Percentiles rank a stretch among this genome's conserved stretches.
phyloP scores from a whole-genome alignment of 208 protist species.

The Wallacemonas rigidus region DNA sequence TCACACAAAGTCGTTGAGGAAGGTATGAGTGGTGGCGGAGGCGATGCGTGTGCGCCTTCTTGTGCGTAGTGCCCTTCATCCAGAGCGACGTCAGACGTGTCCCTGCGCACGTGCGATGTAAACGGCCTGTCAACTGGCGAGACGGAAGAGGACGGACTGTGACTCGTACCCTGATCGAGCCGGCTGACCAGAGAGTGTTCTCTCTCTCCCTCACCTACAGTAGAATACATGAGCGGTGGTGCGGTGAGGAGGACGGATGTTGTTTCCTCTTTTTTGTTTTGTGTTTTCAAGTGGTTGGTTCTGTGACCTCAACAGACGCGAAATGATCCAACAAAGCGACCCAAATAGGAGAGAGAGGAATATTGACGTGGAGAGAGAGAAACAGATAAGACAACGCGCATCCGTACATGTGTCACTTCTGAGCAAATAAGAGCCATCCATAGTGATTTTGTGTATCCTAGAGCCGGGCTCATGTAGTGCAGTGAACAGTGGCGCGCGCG shows the following conservation, averaged over 20 bases:
- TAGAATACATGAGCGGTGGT: not conserved
- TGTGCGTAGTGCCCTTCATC: not conserved
- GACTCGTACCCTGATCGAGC: not conserved
- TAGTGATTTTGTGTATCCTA: too few relatives aligned
- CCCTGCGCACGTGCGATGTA: not conserved
- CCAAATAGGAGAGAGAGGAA: too few relatives aligned
- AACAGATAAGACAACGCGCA: too few relatives aligned
- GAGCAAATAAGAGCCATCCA: too few relatives aligned
- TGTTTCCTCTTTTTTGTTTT: too few relatives aligned
- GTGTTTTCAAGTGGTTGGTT: not conserved
- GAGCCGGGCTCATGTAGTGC: too few relatives aligned
- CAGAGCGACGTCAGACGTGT: not conserved
- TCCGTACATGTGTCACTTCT: too few relatives aligned
- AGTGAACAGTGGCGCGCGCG: too few relatives aligned
- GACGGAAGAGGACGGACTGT: not conserved
- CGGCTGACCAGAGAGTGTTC: not conserved
- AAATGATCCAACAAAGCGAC: too few relatives aligned
- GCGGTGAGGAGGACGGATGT: not conserved
- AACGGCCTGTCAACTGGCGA: slow-evolving; percentile 12
- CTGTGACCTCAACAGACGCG: not conserved
- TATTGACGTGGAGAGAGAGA: too few relatives aligned
- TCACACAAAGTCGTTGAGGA: too few relatives aligned
- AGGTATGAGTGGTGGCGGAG: too few relatives aligned
- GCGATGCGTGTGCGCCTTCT: not conserved
- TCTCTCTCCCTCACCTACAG: not conserved